Evolutionary conservation across 1,284 basidiomycete species (phyloP).

Genomic region (Phlebopus sp.): DNA sequence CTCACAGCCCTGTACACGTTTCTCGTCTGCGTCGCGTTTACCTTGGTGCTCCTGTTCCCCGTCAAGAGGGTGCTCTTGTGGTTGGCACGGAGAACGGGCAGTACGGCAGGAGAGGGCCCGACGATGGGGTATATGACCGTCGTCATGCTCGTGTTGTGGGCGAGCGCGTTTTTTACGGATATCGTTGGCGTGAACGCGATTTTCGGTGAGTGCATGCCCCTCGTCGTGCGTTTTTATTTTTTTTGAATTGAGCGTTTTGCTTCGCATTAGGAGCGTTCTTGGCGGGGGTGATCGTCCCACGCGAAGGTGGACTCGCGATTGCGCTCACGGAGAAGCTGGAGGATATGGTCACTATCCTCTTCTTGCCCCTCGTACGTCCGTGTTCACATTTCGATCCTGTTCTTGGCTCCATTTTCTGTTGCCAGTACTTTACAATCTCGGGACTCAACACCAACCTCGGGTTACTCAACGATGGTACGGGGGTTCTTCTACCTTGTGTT

Average conservation of each 20-base stretch:
- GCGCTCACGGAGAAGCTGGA: slow-evolving; percentile 79
- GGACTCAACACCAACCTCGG: slow-evolving; percentile 90
- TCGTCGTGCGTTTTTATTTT: too few species aligned
- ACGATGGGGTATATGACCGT: slow-evolving; percentile 78
- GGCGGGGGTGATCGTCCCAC: slow-evolving; percentile 87
- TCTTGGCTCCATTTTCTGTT: slow-evolving; percentile 7
- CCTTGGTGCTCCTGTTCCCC: slow-evolving; percentile 75
- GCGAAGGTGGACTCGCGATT: slow-evolving; percentile 83
- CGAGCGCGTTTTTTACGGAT: slow-evolving; percentile 91
- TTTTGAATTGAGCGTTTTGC: too few species aligned
- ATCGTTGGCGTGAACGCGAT: slow-evolving; percentile 93
- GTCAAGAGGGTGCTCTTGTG: slow-evolving; percentile 62
- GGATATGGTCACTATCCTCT: slow-evolving; percentile 78
- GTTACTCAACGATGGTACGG: slow-evolving; percentile 65
- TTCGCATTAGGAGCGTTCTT: slow-evolving; percentile 71
- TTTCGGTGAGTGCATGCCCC: slow-evolving; percentile 71
- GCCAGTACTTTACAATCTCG: slow-evolving; percentile 83
- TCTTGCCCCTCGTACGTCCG: slow-evolving; percentile 76
- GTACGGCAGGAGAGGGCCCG: slow-evolving; percentile 76
- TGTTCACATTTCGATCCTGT: background rate
- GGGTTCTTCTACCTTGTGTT: background rate
- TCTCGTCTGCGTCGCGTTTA: slow-evolving; percentile 80
- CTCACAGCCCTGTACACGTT: slow-evolving; percentile 80
- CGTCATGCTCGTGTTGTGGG: slow-evolving; percentile 76
- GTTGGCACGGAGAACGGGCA: slow-evolving; percentile 78